phyloP scores from a whole-genome alignment of 1,284 basidiomycete species.

The Cutaneotrichosporon arboriforme region DNA sequence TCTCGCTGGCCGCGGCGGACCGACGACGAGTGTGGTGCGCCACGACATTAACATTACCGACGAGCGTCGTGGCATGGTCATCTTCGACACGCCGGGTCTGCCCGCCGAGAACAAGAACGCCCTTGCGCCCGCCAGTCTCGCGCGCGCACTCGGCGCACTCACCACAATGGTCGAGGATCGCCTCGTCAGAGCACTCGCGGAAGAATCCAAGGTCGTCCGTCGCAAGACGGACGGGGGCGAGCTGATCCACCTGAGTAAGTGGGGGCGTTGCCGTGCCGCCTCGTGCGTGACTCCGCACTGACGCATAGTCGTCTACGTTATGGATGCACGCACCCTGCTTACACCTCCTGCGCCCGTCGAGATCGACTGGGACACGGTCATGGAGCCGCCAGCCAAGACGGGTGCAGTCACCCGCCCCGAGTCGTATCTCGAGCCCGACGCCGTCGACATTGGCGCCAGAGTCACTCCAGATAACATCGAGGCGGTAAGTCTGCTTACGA shows the following conservation, averaged over 20 bases:
- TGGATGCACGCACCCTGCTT: constrained; percentile 37
- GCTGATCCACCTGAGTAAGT: constrained; percentile 39
- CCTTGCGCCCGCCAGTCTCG: constrained; percentile 3
- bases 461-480: constrained; percentile 18
- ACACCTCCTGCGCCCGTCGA: constrained; percentile 6
- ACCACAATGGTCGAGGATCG: constrained; percentile 37
- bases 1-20: neutral
- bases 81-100: constrained; percentile 43
- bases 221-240: constrained; percentile 33
- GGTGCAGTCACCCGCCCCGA: constrained; percentile 3
- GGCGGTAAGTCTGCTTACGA: constrained; percentile 7
- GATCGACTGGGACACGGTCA: constrained; percentile 18
- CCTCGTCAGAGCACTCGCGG: constrained; percentile 32
- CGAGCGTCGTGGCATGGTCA: constrained; percentile 9
- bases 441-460: constrained; percentile 8
- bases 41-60: constrained; percentile 4
- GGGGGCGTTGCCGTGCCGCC: neutral
- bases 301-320: constrained; percentile 38
- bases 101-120: constrained; percentile 1
- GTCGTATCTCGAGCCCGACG: constrained; percentile 11
- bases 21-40: constrained; percentile 12
- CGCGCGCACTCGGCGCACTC: constrained; percentile 29
- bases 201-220: constrained; percentile 39
- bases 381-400: constrained; percentile 8
- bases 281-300: neutral